Evolutionary conservation across 768 basidiomycete species (phyloP), one percentile per base, ranked within the genome.

Genomic region (Leucogyrophana mollusca): DNA sequence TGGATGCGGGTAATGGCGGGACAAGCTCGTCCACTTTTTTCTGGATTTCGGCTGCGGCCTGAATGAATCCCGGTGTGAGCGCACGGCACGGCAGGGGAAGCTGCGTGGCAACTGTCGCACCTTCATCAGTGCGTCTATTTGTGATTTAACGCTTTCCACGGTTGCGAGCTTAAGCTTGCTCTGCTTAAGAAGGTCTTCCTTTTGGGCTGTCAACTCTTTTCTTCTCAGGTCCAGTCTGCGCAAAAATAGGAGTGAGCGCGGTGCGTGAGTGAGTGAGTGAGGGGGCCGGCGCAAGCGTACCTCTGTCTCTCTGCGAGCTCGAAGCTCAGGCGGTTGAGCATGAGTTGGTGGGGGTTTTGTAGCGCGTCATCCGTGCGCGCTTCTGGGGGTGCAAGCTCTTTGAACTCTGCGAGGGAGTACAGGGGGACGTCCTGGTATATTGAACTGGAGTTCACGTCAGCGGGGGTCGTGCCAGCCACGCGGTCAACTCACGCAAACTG

Each of bases 251-350:
- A 14, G 45, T 51, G 36, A 48, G 20, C 4, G 30, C 14, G 38
- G 35, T 45, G 36, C 44, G 42, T 3, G 9, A 34, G 39, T n/a
- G n/a, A n/a, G n/a, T n/a, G n/a, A n/a, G n/a, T n/a, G n/a, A n/a
- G 25, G 45, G 30, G 47, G 45, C 27, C 50, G 51, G 34, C 35
- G 34, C 18, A 17, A 33, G 53, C 71, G 45, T 59, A 91, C 92
- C 92, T 78, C 70, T 93, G 87, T 43, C 92, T 85, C 70, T 94
- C 92, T 24, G 79, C 79, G 25, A 93, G 82, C 66, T 94, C 92
- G 55, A 94, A 93, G 61, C 82, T 85, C 35, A 94, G 73, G 43
- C 90, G 82, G 59, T 84, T 91, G 51, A 94, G 78, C 87, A 93
- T 91, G 32, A 93, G 77, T 53, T 90, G 84, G 65, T 93, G 92